These are phyloP conservation scores for Ceratocystiopsis minuta DNA, from an alignment of 2,329 filamentous ascomycete genomes.

Conservation along the genomic window DNA sequence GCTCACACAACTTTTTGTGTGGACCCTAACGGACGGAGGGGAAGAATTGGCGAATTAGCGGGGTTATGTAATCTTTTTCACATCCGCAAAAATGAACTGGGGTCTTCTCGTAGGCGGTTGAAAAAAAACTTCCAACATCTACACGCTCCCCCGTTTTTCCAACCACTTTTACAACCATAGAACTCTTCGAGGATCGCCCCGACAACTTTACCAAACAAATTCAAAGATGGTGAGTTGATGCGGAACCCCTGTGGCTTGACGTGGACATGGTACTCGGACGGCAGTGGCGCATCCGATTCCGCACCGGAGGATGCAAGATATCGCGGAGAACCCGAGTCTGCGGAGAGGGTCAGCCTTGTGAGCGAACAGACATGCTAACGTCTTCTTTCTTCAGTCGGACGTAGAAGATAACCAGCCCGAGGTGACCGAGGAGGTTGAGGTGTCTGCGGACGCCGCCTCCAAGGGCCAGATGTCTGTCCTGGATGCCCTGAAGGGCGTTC, in stretches of 20 bases:
- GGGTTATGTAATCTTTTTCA: too few species aligned
- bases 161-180: conserved; percentile 11
- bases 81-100: background rate
- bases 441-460: conserved; percentile 72
- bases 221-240: conserved; percentile 37
- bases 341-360: too few species aligned
- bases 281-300: too few species aligned
- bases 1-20: conserved; percentile 4
- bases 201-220: conserved; percentile 25
- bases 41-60: background rate
- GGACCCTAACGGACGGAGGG: conserved; percentile 8
- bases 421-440: conserved; percentile 80
- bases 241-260: background rate
- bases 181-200: conserved; percentile 51
- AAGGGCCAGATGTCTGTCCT: conserved; percentile 95
- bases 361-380: conserved; percentile 7
- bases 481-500: conserved; percentile 95
- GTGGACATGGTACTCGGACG: too few species aligned
- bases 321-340: background rate
- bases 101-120: background rate
- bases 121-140: conserved; percentile 1
- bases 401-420: conserved; percentile 95
- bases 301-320: background rate
- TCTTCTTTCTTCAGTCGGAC: conserved; percentile 61
- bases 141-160: conserved; percentile 1